A percentile compares a stretch with the other conserved stretches of the same genome.
These are phyloP conservation scores for Wallacemonas rigidus DNA, from an alignment of 208 protist species.

Conservation along the genomic window DNA sequence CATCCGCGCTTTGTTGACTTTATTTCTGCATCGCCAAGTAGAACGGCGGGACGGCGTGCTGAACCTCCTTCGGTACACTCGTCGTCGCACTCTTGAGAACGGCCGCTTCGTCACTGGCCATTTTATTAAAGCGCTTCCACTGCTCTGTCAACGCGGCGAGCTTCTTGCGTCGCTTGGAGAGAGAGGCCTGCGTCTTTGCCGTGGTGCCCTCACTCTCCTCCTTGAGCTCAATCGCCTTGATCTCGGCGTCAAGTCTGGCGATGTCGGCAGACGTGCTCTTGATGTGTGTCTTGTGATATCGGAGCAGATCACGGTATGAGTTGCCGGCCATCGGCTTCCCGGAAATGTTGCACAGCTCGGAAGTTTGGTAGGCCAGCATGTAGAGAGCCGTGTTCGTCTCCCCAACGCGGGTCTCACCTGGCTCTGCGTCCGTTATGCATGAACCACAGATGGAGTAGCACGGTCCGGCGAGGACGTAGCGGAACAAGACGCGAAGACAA, in stretches of 20 bases:
- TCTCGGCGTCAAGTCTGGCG: not conserved
- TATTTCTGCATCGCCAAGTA: constrained; percentile 19
- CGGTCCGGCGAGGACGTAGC: constrained; percentile 28
- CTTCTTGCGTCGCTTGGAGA: not conserved
- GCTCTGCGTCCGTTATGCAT: constrained; percentile 29
- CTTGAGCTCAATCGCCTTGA: constrained; percentile 11
- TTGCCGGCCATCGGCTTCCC: constrained; percentile 35
- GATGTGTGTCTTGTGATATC: constrained; percentile 23
- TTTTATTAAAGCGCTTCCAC: constrained; percentile 20
- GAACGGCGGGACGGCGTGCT: constrained; percentile 19
- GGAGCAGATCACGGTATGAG: constrained; percentile 31
- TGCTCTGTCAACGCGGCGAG: constrained; percentile 3
- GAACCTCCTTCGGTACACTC: not conserved
- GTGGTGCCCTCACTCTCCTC: not conserved
- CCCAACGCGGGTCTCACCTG: not conserved
- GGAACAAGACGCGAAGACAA: constrained; percentile 20
- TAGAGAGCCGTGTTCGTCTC: constrained; percentile 9
- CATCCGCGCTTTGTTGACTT: not conserved
- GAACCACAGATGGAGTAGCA: constrained; percentile 37
- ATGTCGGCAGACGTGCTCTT: not conserved
- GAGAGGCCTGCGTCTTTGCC: not conserved
- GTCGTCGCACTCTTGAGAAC: constrained; percentile 17
- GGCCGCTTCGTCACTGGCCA: constrained; percentile 24
- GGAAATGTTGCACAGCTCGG: constrained; percentile 21
- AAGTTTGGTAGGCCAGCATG: constrained; percentile 26